Conservation (phyloP, 1,139 yeast genomes). For the Magnusiomyces magnusii region DNA sequence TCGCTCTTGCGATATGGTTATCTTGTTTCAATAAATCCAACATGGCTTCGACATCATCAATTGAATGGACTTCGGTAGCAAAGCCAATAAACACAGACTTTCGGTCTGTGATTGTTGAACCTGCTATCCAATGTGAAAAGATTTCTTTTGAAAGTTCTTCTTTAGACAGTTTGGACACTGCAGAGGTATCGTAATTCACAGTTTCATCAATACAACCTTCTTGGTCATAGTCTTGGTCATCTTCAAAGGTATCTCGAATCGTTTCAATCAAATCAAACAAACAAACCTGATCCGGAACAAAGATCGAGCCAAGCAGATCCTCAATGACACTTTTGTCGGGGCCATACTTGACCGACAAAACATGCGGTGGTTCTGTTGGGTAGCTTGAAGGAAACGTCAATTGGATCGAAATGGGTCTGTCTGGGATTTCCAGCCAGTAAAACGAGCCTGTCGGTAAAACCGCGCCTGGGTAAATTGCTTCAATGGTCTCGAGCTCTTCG, state of each 20-base stretch:
- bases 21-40: conserved; percentile 53
- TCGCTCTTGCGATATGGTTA: conserved; percentile 56
- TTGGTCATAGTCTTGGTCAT: conserved; percentile 22
- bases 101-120: conserved; percentile 74
- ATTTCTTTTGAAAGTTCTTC: conserved; percentile 35
- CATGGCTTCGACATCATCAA: conserved; percentile 50
- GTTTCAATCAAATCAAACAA: conserved; percentile 71
- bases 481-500: conserved; percentile 79
- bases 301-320: conserved; percentile 43
- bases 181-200: conserved; percentile 15
- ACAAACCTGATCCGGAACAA: conserved; percentile 61
- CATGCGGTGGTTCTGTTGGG: conserved; percentile 53
- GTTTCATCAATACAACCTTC: conserved; percentile 10
- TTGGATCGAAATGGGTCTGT: conserved; percentile 50
- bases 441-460: conserved; percentile 38
- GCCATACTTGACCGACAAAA: conserved; percentile 37
- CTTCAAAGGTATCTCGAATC: conserved; percentile 40
- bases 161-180: conserved; percentile 18
- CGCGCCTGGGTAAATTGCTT: conserved; percentile 78
- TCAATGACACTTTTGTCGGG: conserved; percentile 36
- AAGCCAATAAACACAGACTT: conserved; percentile 82
- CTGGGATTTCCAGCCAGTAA: conserved; percentile 55
- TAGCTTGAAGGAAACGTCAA: conserved; percentile 62
- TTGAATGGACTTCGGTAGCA: conserved; percentile 50
- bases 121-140: conserved; percentile 61